Base-by-base conservation (phyloP, 257 asterid species). In the Vinca minor region DNA sequence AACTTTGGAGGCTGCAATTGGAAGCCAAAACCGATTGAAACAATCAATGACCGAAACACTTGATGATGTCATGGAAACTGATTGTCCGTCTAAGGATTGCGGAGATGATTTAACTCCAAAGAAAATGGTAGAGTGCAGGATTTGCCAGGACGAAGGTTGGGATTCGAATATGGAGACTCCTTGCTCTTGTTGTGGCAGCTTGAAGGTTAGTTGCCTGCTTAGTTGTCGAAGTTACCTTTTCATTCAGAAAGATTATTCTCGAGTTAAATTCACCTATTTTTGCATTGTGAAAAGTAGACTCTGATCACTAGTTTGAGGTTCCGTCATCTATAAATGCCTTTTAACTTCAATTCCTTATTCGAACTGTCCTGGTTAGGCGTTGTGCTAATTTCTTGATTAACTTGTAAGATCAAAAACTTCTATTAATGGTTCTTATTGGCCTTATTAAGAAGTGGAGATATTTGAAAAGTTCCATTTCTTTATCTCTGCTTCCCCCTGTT, bases 101-200 rank as follows among this genome's bases (percentile, higher is more conserved):
- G 88, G 77, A 52, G 78, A 36, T 62, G 63, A 79, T 76, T 72
- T 71, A 67, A 67, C 85, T 49, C 91, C 88, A 45, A 77, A 85
- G 69, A 89, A 89, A 70, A 45, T 87, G 67, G 95, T 69, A 13
- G 97, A 89, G 81, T 93, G 98, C 83, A 85, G 97, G 78, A 93
- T 93, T 73, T 93, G 98, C 70, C 98, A 89, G 70, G 98, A 93
- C 59, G 98, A 93, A 65, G 98, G 84, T 70, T 18, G 84, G 36
- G 89, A 87, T 81, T 78, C 80, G 0, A 86, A 77, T 53, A 87
- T 93, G 98, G 98, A 93, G 78, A 64, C 86, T 72, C 98, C 98
- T 66, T 93, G 98, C 73, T 87, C 98, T 67, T 93, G 98, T 72
- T 82, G 88, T 48, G 98, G 98, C 42, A 93, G 98, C 82, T 84